Evolutionary conservation across 2,329 filamentous ascomycete genomes (phyloP).

Genomic region (Fusarium verrucosum): DNA sequence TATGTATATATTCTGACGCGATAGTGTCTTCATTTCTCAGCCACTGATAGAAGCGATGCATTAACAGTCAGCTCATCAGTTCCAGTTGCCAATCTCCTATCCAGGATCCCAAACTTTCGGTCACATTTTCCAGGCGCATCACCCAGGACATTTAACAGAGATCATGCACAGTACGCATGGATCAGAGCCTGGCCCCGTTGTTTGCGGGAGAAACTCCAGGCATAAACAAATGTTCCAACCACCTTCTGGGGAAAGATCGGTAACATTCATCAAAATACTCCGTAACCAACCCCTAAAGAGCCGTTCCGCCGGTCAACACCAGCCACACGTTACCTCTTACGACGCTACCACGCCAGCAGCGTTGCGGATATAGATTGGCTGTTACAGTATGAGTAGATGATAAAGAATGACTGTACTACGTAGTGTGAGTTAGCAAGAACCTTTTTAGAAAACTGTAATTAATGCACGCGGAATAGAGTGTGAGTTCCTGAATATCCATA

Average conservation of each 20-base stretch:
- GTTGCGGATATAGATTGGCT: conserved; percentile 27
- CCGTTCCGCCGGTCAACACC: conserved; percentile 19
- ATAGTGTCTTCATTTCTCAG: neutral
- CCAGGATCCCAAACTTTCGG: conserved; percentile 21
- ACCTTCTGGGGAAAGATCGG: conserved; percentile 12
- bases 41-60: neutral
- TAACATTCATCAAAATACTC: conserved; percentile 3
- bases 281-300: conserved; percentile 13
- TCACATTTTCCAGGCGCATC: conserved; percentile 37
- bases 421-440: neutral
- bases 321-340: conserved; percentile 26
- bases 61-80: neutral
- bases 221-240: conserved; percentile 6
- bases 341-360: conserved; percentile 21
- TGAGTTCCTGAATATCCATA: conserved; percentile 26
- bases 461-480: neutral
- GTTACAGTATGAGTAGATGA: conserved; percentile 31
- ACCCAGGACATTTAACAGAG: conserved; percentile 26
- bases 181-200: conserved; percentile 31
- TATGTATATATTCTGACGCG: neutral
- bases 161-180: conserved; percentile 42
- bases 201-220: conserved; percentile 13
- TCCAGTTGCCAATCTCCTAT: conserved; percentile 3
- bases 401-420: neutral
- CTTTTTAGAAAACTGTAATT: neutral